Base-by-base conservation (phyloP, 2,329 filamentous ascomycete genomes). In the Fusarium proliferatum region DNA sequence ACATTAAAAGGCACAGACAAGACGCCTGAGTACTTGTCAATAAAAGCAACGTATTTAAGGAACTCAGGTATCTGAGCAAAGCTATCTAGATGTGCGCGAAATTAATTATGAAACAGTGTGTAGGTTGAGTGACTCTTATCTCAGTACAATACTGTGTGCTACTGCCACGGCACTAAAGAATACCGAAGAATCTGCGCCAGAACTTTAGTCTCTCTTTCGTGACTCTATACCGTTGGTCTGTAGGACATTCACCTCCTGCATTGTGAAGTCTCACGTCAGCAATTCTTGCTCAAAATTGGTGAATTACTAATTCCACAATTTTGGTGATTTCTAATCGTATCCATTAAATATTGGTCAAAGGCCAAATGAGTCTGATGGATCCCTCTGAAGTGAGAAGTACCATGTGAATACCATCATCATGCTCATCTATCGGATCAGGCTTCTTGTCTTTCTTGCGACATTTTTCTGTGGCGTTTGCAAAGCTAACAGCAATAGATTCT, bases 341-440 rank as follows among this genome's bases (percentile, higher is more conserved):
- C 1, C 16, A 26, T 28, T 3, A 12, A 9, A 9, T 16, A 12
- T 36, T 36, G 0, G 0, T 36, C 17, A 3, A 3, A 17, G 3
- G 5, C 5, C 8, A 4, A 19, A 11, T 52, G 19, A 15, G 15
- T 6, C 3, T 15, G 3, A 26, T 15, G 9, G 3, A 21, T 19
- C 4, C 16, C 6, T 16, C 6, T 26, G 11, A 3, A 36, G 11
- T 6, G 1, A 15, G n/a, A 36, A 19, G 9, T 4, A 15, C 3
- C 6, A 0, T 0, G 2, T 7, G 26, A 26, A 11, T 5, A 9
- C 5, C 13, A 16, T 28, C 4, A 28, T 16, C 23, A 21, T 53
- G 49, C 26, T 53, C n/a, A 21, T 26, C 6, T 9, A 12, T 21
- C 3, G 4, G 17, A n/a, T 23, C 6, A 7, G 10, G 2, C 5